These are phyloP conservation scores for Thelephora ganbajun DNA, from an alignment of 768 basidiomycete species.

Conservation along the genomic window DNA sequence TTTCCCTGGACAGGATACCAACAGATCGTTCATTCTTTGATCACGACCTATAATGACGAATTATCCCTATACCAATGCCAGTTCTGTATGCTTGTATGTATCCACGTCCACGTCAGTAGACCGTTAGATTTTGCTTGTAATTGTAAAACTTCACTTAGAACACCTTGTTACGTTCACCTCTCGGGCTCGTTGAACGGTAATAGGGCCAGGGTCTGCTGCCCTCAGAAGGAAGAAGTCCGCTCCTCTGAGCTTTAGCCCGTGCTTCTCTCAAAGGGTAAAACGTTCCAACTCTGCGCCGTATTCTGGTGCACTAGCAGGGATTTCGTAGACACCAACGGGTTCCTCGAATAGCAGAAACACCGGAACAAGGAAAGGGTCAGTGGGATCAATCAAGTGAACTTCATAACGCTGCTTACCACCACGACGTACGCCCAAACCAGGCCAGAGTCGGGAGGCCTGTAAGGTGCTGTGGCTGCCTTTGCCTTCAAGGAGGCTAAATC, in stretches of 20 bases:
- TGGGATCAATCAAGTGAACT: constrained; percentile 3
- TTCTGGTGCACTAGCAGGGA: constrained; percentile 34
- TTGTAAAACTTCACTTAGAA: no score
- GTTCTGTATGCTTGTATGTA: no score
- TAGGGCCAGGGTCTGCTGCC: not conserved
- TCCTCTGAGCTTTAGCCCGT: constrained; percentile 43
- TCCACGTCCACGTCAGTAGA: no score
- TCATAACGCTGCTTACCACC: constrained; percentile 28
- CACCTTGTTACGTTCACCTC: no score
- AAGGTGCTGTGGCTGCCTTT: constrained; percentile 36
- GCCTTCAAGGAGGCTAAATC: constrained; percentile 26
- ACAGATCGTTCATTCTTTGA: not conserved
- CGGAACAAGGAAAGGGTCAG: constrained; percentile 4
- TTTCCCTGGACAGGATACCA: not conserved
- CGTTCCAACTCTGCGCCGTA: constrained; percentile 29
- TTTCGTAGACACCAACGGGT: constrained; percentile 14
- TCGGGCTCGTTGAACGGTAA: no score
- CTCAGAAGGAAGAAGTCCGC: constrained; percentile 33
- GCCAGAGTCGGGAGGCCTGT: constrained; percentile 43
- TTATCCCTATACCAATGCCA: not conserved
- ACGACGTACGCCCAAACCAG: constrained; percentile 39
- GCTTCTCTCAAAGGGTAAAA: constrained; percentile 31
- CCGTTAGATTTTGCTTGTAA: no score
- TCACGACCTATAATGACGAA: not conserved
- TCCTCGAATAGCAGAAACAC: constrained; percentile 53